phyloP scores from a whole-genome alignment of 164 flowering plant species.

The Nelumbo lutea region DNA sequence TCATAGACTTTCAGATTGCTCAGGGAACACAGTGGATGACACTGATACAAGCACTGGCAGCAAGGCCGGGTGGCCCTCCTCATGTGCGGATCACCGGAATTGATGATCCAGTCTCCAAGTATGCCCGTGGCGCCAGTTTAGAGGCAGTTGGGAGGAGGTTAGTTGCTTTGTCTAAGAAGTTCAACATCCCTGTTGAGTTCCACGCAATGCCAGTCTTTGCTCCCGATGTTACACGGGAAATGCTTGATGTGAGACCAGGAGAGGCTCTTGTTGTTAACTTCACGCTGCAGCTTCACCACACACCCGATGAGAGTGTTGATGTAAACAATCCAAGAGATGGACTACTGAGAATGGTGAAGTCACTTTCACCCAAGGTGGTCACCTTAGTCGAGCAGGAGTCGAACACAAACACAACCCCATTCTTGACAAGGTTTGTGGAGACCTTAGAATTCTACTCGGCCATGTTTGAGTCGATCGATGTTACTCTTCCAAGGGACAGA shows the following conservation, averaged over 20 bases:
- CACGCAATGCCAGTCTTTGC: constrained; percentile 54
- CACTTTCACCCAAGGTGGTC: constrained; percentile 58
- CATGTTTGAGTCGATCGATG: constrained; percentile 78
- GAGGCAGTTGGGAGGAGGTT: constrained; percentile 47
- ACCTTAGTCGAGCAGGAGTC: constrained; percentile 81
- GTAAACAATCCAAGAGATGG: constrained; percentile 65
- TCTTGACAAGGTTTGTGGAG: constrained; percentile 53
- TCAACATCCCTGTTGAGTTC: constrained; percentile 59
- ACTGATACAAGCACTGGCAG: constrained; percentile 72
- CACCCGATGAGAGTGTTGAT: constrained; percentile 75
- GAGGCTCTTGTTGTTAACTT: constrained; percentile 81
- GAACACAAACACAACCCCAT: constrained; percentile 74
- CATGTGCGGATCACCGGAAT: constrained; percentile 73
- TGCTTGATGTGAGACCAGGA: constrained; percentile 61
- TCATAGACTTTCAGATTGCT: constrained; percentile 71
- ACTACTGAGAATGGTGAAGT: constrained; percentile 59
- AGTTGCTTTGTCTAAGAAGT: constrained; percentile 47
- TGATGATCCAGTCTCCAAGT: constrained; percentile 58
- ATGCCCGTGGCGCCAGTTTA: constrained; percentile 66
- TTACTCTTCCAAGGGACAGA: constrained; percentile 40
- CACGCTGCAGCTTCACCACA: constrained; percentile 70
- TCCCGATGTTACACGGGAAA: constrained; percentile 43
- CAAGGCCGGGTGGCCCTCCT: constrained; percentile 73
- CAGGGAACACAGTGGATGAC: constrained; percentile 81
- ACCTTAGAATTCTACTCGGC: constrained; percentile 63